Evolutionary conservation across 2,329 filamentous ascomycete species (phyloP), one percentile per base, ranked within the genome.

Genomic region (Ustulina deusta): DNA sequence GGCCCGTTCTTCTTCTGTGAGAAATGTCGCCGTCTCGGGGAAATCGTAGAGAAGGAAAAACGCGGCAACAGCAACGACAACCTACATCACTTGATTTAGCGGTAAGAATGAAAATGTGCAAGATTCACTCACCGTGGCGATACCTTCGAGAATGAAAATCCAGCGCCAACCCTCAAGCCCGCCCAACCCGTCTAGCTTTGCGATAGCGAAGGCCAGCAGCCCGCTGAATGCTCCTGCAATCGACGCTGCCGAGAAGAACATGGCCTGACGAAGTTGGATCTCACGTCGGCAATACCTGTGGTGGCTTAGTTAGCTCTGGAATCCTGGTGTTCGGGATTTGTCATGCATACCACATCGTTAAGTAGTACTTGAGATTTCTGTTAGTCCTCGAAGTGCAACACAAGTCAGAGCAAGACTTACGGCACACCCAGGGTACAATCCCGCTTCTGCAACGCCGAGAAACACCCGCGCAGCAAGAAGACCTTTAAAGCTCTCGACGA

Each of bases 201-300:
- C 84, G 63, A 93, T 93, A 0, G 83, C 91, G 46, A 88, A 91
- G 0, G 91, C 91, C 1, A 93, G 81, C 2, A 93, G 83, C 3
- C 91, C 91, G 70, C 90, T 91, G 72, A 93, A 93, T 0, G 90
- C 93, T 0, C 93, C 93, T 0, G 93, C 92, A 0, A 96, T 82
- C 0, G 93, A 92, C 0, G 93, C 92, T 0, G 92, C 92, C 0
- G 91, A 92, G 82, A 95, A 97, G 84, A 96, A 95, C 59, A 94
- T 86, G 1, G 93, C 92, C 69, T 85, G 83, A 0, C 86, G 81
- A 25, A 86, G 76, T 61, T 86, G 84, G 34, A 86, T 83, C 68
- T 88, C 86, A 58, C 85, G 82, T n/a, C 86, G 82, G 22, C 82
- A 85, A 66, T 89, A 89, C 71, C 71, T 71, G 58, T 4, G 11